Percentiles rank a stretch among this genome's conserved stretches.
Conservation (phyloP, 2,329 filamentous ascomycete genomes). For the Sporothrix globosa region DNA sequence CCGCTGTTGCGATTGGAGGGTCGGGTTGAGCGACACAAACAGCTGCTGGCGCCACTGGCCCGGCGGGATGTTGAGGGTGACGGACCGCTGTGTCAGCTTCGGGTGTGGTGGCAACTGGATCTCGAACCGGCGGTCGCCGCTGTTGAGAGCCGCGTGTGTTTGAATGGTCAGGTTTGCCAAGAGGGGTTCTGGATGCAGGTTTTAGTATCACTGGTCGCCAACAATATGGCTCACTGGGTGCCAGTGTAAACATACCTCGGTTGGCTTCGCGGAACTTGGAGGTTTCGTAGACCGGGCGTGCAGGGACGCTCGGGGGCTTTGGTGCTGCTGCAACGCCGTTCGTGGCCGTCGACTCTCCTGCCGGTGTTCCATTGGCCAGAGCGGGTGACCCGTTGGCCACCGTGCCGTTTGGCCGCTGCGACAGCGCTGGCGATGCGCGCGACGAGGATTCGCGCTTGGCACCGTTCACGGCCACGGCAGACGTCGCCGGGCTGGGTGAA, state of each 20-base stretch:
- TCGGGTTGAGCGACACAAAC: conserved; percentile 64
- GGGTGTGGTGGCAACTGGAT: conserved; percentile 68
- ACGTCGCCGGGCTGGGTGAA: conserved; percentile 52
- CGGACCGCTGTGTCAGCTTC: conserved; percentile 69
- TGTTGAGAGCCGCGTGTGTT: conserved; percentile 67
- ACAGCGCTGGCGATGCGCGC: conserved; percentile 42
- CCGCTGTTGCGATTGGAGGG: conserved; percentile 62
- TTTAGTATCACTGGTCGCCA: neutral
- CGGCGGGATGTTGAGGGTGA: conserved; percentile 70
- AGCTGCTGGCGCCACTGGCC: conserved; percentile 73
- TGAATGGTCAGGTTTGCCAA: conserved; percentile 67
- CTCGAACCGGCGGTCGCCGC: conserved; percentile 62
- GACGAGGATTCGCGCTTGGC: conserved; percentile 46
- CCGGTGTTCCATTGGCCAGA: conserved; percentile 40
- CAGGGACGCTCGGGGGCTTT: conserved; percentile 44
- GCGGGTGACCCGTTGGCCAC: neutral
- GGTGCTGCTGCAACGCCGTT: conserved; percentile 33
- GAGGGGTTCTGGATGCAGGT: conserved; percentile 59
- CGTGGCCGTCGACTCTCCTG: conserved; percentile 9
- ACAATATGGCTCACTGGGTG: conserved; percentile 38
- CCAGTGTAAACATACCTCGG: conserved; percentile 46
- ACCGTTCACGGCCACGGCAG: conserved; percentile 36
- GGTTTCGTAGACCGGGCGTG: conserved; percentile 42
- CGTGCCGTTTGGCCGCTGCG: conserved; percentile 41
- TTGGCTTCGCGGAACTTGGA: conserved; percentile 46